Percentiles rank a stretch among this genome's conserved stretches.
Conservation (phyloP, 768 basidiomycete genomes). For the Kwoniella sp. region DNA sequence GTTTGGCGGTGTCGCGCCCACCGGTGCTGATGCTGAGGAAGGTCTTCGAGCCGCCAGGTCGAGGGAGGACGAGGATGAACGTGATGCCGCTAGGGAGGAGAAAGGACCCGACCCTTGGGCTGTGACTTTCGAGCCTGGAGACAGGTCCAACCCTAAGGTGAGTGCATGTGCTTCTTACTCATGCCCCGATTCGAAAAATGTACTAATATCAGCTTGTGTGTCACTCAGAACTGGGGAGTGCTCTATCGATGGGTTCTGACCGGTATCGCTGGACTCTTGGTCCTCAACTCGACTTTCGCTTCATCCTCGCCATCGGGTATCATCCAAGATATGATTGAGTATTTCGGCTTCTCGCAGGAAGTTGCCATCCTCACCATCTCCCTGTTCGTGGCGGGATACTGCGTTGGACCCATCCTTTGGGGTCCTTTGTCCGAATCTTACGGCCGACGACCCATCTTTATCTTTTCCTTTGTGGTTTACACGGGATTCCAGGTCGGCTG, state of each 20-base stretch:
- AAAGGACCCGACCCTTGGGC: slow-evolving; percentile 50
- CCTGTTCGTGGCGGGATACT: slow-evolving; percentile 54
- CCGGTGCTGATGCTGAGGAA: slow-evolving; percentile 41
- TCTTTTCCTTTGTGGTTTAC: slow-evolving; percentile 55
- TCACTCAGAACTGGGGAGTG: slow-evolving; percentile 49
- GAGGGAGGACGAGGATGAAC: slow-evolving; percentile 41
- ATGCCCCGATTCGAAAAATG: no score
- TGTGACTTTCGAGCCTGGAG: slow-evolving; percentile 52
- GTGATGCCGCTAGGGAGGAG: slow-evolving; percentile 31
- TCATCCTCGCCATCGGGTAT: slow-evolving; percentile 54
- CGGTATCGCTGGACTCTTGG: slow-evolving; percentile 47
- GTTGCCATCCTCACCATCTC: slow-evolving; percentile 50
- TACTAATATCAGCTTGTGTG: not conserved
- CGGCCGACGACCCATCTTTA: slow-evolving; percentile 57
- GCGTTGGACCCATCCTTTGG: slow-evolving; percentile 56
- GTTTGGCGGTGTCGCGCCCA: slow-evolving; percentile 46
- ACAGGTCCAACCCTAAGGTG: slow-evolving; percentile 52
- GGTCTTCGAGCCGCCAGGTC: slow-evolving; percentile 42
- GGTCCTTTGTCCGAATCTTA: slow-evolving; percentile 55
- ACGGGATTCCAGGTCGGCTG: slow-evolving; percentile 56
- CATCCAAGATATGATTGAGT: slow-evolving; percentile 35
- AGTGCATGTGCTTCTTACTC: slow-evolving; percentile 1
- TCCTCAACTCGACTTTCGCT: slow-evolving; percentile 55
- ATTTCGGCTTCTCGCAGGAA: slow-evolving; percentile 52
- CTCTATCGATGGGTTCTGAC: slow-evolving; percentile 52